These are phyloP conservation scores for Pelargonium citronellum DNA, from an alignment of 441 rosid genomes.

Conservation along the genomic window DNA sequence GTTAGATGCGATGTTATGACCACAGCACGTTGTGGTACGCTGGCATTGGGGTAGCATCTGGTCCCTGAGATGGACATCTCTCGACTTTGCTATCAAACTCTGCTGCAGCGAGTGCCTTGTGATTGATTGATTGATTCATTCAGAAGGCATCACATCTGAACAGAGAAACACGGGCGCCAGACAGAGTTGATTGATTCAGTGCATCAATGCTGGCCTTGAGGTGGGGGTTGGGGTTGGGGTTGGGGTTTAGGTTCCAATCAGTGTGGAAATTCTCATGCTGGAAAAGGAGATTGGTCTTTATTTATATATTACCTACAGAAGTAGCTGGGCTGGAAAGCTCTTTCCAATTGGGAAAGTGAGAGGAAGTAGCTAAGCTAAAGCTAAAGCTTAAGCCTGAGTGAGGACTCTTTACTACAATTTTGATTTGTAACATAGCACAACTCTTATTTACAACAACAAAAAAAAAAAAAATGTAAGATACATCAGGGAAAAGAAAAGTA, in stretches of 20 bases:
- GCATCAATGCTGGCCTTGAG: background rate
- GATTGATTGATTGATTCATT: slow-evolving; percentile 4
- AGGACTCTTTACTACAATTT: slow-evolving; percentile 42
- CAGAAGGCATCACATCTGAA: background rate
- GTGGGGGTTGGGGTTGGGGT: too few species aligned
- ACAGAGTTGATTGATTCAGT: background rate
- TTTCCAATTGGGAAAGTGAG: slow-evolving; percentile 32
- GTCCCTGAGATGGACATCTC: slow-evolving; percentile 12
- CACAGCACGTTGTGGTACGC: background rate
- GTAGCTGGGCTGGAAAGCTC: slow-evolving; percentile 17
- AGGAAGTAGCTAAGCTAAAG: slow-evolving; percentile 6
- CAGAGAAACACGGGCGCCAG: slow-evolving; percentile 3
- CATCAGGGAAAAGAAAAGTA: too few species aligned
- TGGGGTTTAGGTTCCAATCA: slow-evolving; percentile 1
- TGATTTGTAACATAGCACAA: slow-evolving; percentile 31
- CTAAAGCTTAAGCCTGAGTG: slow-evolving; percentile 15
- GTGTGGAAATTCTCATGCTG: too few species aligned
- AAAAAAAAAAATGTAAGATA: too few species aligned
- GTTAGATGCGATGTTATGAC: background rate
- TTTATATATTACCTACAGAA: slow-evolving; percentile 20
- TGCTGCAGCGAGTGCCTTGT: slow-evolving; percentile 13
- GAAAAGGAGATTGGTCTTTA: too few species aligned
- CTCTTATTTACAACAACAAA: too few species aligned
- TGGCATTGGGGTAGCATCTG: slow-evolving; percentile 19
- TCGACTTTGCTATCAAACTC: background rate